Conservation (phyloP, 2,329 filamentous ascomycete genomes). For the Colletotrichum destructivum region DNA sequence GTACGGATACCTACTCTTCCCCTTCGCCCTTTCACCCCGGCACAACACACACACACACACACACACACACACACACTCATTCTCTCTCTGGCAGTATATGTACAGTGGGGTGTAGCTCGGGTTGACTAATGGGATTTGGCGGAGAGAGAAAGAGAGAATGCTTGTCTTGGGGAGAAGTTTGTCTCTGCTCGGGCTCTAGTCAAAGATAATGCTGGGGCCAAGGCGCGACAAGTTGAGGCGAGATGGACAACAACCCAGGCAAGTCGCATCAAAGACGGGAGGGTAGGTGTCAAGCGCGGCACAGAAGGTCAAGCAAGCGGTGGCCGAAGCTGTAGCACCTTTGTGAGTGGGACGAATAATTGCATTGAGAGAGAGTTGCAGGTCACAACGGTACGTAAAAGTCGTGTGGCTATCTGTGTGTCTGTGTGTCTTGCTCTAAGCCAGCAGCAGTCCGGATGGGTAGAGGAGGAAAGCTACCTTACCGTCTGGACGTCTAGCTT, state of each 20-base stretch:
- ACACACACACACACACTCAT: too few relatives aligned
- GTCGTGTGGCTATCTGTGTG: background rate
- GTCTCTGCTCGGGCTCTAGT: slow-evolving; percentile 19
- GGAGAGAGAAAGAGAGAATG: slow-evolving; percentile 5
- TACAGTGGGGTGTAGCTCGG: background rate
- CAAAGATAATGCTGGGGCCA: slow-evolving; percentile 32
- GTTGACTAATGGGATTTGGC: slow-evolving; percentile 17
- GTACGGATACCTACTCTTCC: background rate
- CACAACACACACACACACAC: background rate
- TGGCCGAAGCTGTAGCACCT: background rate
- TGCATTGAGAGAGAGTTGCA: background rate
- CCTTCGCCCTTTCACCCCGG: background rate
- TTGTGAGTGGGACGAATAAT: background rate
- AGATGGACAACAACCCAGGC: background rate
- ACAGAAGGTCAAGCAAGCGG: background rate
- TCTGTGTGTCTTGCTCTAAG: background rate
- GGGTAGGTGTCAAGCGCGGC: slow-evolving; percentile 14
- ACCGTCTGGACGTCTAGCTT: slow-evolving; percentile 1
- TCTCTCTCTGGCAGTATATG: too few relatives aligned
- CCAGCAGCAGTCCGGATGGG: background rate
- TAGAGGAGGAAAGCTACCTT: too few relatives aligned
- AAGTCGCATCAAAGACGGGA: slow-evolving; percentile 5
- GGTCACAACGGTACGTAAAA: background rate
- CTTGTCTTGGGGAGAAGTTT: slow-evolving; percentile 17
- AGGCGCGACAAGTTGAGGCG: slow-evolving; percentile 15